A percentile compares a stretch with the other conserved stretches of the same genome.
These are phyloP conservation scores for Cephaloascus albidus DNA, from an alignment of 805 yeast genomes.

Conservation along the genomic window DNA sequence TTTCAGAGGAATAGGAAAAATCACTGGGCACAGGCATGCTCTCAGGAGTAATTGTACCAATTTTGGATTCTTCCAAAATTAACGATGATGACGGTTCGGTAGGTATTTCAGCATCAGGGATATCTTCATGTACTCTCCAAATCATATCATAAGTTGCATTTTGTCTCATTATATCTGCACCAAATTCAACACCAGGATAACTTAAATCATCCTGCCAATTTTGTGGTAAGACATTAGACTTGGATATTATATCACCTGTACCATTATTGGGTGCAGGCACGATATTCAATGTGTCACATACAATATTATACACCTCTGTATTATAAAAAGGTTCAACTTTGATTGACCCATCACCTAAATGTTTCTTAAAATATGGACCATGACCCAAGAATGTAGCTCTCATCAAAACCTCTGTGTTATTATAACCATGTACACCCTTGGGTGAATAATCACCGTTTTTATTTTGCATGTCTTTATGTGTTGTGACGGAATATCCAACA, in stretches of 20 bases:
- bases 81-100: background rate
- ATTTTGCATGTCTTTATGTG: constrained; percentile 44
- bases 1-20: constrained; percentile 5
- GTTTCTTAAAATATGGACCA: constrained; percentile 65
- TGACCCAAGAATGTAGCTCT: constrained; percentile 69
- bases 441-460: constrained; percentile 44
- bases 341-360: constrained; percentile 14
- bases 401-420: constrained; percentile 71
- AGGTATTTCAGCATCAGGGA: background rate
- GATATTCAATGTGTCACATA: constrained; percentile 54
- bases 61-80: constrained; percentile 3
- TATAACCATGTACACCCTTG: constrained; percentile 80
- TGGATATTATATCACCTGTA: constrained; percentile 15
- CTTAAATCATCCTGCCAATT: constrained; percentile 10
- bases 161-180: constrained; percentile 10
- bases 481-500: constrained; percentile 70
- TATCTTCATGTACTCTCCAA: background rate
- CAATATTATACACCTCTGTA: constrained; percentile 60
- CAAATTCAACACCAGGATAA: constrained; percentile 19
- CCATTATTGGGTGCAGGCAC: constrained; percentile 57
- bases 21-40: constrained; percentile 5
- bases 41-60: constrained; percentile 15
- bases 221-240: constrained; percentile 16
- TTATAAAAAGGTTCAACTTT: constrained; percentile 60
- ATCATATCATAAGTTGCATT: constrained; percentile 14